Evolutionary conservation across 768 basidiomycete species (phyloP), one percentile per base, ranked within the genome.

Genomic region (Psilocybe subaeruginosa): DNA sequence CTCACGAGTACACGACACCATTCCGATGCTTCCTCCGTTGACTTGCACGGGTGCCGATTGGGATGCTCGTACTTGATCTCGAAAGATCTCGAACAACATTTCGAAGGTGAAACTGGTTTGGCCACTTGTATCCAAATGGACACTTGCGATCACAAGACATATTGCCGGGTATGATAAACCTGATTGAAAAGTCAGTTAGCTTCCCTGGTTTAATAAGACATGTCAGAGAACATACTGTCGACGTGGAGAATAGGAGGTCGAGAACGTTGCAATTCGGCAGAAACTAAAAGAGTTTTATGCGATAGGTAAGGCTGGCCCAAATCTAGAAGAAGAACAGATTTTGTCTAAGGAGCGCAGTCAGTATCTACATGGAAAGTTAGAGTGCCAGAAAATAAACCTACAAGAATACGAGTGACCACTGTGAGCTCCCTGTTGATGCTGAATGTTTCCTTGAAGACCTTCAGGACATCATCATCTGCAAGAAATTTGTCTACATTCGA

Each of bases 31-130:
- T 19, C 90, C 87, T 8, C 92, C 89, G 64, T 86, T 85, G 46
- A 92, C 72, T 54, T 89, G 87, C 17, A 94, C 84, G 1, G 93
- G 92, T 0, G 91, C 91, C 7, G 88, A 84, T 8, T 81, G 80
- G 5, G 91, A 90, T 19, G 86, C 80, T 19, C 89, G 86, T 17
- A 91, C 82, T 73, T 92, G 90, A 62, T 88, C 84, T 19, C 86
- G 85, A 71, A 95, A 95, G 33, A 81, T 80, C 55, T 93, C 91
- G 63, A 90, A 82, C 7, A 97, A 82, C 88, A 96, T 94, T 68
- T 96, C 93, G 70, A 99, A 97, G 31, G 92, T 98, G 74, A 97
- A 88, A 12, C 77, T 76, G 17, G 90, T 81, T 61, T 95, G 89
- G 0, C 95, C 95, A 5, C 86, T 85, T 8, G 87, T 88, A 27